Evolutionary conservation across 257 asterid species (phyloP), one percentile per base, ranked within the genome.

Genomic region (Hygrophila difformis): DNA sequence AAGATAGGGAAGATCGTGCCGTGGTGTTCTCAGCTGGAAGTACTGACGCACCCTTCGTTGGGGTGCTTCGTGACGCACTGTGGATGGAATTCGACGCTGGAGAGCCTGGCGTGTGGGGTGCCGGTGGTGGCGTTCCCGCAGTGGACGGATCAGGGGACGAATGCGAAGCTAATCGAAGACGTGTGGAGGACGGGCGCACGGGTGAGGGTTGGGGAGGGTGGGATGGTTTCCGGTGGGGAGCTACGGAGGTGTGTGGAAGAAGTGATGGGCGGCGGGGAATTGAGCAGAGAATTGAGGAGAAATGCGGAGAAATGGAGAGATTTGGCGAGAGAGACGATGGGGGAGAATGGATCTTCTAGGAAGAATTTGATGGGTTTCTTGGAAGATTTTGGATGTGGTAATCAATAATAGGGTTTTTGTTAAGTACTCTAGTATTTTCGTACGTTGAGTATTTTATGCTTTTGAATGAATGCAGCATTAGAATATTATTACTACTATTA

Each of bases 71-170:
- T 79, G 15, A 64, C 74, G 6, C 91, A 79, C 15, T 79, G 86
- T 9, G 91, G 91, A 2, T 79, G 82, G 86, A 80, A 76, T 53
- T 80, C 92, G 29, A 70, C 76, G 0, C 34, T 80, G 0, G 92
- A 80, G 49, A 76, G 80, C 45, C 1, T 68, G 0, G 38, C 65
- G 0, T 64, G 76, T 7, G 80, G 82, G 0, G 70, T 73, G 0
- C 80, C 80, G 0, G 34, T 68, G 8, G 75, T 80, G 56, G 86
- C 80, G 0, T 71, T 63, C 19, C 86, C 92, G 0, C 59, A 51
- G 0, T 66, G 78, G 68, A 49, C 70, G 0, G 91, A 76, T 46
- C 91, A 79, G 15, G 62, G 59, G 55, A 73, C 82, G 0, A 79
- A 73, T 37, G 77, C 79, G 1, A 79, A 76, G 74, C 12, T 76